A percentile compares a stretch with the other conserved stretches of the same genome.
These are phyloP conservation scores for Rhododendron vialii DNA, from an alignment of 148 eudicot species.

Conservation along the genomic window DNA sequence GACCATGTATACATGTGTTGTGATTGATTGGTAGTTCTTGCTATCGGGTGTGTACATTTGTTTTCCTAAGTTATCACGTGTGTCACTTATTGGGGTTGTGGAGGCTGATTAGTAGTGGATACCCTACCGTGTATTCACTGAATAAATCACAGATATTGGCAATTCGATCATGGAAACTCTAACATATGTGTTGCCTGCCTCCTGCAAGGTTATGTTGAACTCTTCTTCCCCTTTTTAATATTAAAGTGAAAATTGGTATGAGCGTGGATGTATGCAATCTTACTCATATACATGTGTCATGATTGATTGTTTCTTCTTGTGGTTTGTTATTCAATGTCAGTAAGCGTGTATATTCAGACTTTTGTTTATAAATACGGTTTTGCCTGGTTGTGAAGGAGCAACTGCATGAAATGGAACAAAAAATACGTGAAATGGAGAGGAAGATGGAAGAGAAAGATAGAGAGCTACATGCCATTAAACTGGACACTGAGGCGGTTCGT, in stretches of 20 bases:
- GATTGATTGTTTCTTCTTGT: neutral
- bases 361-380: neutral
- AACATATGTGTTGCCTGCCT: neutral
- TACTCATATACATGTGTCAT: neutral
- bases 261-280: neutral
- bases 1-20: neutral
- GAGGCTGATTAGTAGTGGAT: neutral
- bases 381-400: constrained; percentile 55
- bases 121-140: neutral
- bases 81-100: neutral
- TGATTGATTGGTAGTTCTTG: neutral
- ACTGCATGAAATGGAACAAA: constrained; percentile 69
- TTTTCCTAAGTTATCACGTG: neutral
- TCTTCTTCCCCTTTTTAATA: neutral
- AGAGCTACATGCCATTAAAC: constrained; percentile 77
- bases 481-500: constrained; percentile 81
- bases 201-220: neutral
- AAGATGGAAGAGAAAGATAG: constrained; percentile 75
- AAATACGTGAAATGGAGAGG: constrained; percentile 63
- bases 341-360: neutral
- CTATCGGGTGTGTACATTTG: neutral
- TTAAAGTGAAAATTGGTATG: neutral
- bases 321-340: neutral
- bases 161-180: neutral
- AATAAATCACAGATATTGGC: neutral